Evolutionary conservation across 768 basidiomycete genomes (phyloP), one percentile per base, ranked within the genome.

Genomic region (Podaxis sp.): DNA sequence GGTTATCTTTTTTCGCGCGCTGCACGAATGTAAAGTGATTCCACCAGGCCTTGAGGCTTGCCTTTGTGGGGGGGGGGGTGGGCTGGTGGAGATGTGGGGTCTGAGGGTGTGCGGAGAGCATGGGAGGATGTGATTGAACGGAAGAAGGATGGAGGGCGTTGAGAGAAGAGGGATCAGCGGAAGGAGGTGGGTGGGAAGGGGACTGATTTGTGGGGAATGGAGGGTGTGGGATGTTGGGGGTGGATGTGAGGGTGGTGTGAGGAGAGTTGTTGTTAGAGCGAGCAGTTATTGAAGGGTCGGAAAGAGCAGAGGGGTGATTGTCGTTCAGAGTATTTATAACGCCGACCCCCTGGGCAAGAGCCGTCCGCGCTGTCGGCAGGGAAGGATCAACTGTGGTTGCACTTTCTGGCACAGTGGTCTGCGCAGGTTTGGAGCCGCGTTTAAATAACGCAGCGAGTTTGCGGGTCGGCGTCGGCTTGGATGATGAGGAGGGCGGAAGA

Each of bases 1-100:
- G 83, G 3, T 74, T 75, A 26, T 85, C 80, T 68, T 84, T 87
- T 77, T 87, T 91, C 15, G 80, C 65, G 66, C 80, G 83, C 72
- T 89, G 88, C 1, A 82, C 79, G 64, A 86, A 82, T 2, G 84
- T 86, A 67, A 94, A 91, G 66, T 87, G 85, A 51, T 84, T 82
- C 89, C 92, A 92, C 92, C 93, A 95, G 10, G 91, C 84, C 77
- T 87, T 89, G 55, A 91, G 83, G 63, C 76, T 84, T 0, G 85
- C 84, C 65, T 81, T 87, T 10, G 81, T 77, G 5, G 84, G 80
- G 26, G 79, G 20, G 5, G 64, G 17, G 11, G 60, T 12, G 17
- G 64, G 60, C 24, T 58, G 53, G 46, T 55, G 64, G 62, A 44
- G 55, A 64, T 57, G 56, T 6, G 62, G 49, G 11, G 33, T 54